phyloP scores from a whole-genome alignment of 805 yeast genomes.

The Yarrowia sp. region DNA sequence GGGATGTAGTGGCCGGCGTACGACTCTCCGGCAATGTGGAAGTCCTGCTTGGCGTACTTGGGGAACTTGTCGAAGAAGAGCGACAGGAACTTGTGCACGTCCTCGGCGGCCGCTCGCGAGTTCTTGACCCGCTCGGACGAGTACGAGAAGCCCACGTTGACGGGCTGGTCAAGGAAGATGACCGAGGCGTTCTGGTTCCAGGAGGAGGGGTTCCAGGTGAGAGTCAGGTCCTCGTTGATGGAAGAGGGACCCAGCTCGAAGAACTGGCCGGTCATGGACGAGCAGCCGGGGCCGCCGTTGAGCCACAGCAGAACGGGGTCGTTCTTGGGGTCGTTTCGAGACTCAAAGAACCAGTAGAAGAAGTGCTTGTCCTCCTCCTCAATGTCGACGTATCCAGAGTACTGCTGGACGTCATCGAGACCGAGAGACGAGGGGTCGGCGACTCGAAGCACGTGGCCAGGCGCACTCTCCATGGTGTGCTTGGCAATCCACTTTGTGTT shows the following conservation, averaged over 20 bases:
- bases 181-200: slow-evolving; percentile 94
- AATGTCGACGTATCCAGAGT: slow-evolving; percentile 74
- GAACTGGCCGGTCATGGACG: slow-evolving; percentile 86
- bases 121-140: slow-evolving; percentile 69
- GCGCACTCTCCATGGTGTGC: slow-evolving; percentile 39
- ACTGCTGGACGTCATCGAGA: slow-evolving; percentile 72
- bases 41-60: slow-evolving; percentile 60
- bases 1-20: slow-evolving; percentile 97
- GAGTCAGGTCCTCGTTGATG: slow-evolving; percentile 67
- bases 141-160: slow-evolving; percentile 89
- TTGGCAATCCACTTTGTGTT: slow-evolving; percentile 33
- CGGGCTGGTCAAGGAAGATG: slow-evolving; percentile 92
- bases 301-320: slow-evolving; percentile 93
- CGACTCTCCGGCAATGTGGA: slow-evolving; percentile 93
- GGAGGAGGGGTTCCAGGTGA: slow-evolving; percentile 78
- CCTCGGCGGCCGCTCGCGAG: slow-evolving; percentile 85
- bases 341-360: slow-evolving; percentile 93
- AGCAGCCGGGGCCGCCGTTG: slow-evolving; percentile 97
- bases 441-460: slow-evolving; percentile 62
- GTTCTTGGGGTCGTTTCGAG: slow-evolving; percentile 81
- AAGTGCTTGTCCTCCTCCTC: slow-evolving; percentile 83
- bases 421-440: slow-evolving; percentile 70
- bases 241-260: slow-evolving; percentile 92
- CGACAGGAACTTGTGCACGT: slow-evolving; percentile 82
- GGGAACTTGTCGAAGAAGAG: slow-evolving; percentile 87